phyloP scores from a whole-genome alignment of 169 alveolate genomes.

The Neospora caninum region DNA sequence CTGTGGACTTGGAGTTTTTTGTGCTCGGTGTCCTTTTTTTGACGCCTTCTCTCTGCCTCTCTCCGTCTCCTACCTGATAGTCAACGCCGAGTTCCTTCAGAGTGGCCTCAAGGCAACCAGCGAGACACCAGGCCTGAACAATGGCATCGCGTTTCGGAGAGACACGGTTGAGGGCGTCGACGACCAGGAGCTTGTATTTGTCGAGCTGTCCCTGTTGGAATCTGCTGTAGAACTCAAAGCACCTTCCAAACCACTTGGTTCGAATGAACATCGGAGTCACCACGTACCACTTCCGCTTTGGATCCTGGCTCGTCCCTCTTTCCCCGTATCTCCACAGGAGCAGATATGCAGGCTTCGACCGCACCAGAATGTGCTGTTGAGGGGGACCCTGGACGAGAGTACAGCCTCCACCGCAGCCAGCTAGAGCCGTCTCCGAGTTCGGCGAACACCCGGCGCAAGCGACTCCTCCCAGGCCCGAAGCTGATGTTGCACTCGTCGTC shows the following conservation, averaged over 20 bases:
- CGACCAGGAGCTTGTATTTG: slow-evolving; percentile 24
- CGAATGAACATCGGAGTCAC: slow-evolving; percentile 33
- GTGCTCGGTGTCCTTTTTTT: too few relatives aligned
- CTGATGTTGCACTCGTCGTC: not conserved
- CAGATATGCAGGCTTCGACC: slow-evolving; percentile 56
- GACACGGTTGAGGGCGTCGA: slow-evolving; percentile 42
- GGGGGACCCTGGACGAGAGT: slow-evolving; percentile 8
- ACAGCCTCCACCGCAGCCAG: slow-evolving; percentile 17
- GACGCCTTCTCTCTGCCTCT: not conserved
- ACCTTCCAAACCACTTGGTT: slow-evolving; percentile 54
- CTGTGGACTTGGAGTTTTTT: too few relatives aligned
- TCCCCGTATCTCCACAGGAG: slow-evolving; percentile 62
- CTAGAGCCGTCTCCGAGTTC: not conserved
- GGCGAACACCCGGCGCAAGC: not conserved
- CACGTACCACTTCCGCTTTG: slow-evolving; percentile 14
- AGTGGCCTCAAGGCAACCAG: slow-evolving; percentile 60
- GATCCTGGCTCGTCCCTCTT: slow-evolving; percentile 37
- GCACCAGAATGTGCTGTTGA: slow-evolving; percentile 1
- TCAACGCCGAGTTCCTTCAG: slow-evolving; percentile 48
- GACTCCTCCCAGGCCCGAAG: not conserved
- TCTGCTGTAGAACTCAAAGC: slow-evolving; percentile 20
- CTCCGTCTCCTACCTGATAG: not conserved
- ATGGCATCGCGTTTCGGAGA: slow-evolving; percentile 45
- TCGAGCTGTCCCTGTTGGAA: slow-evolving; percentile 43
- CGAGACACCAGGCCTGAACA: slow-evolving; percentile 60